Evolutionary conservation across 768 basidiomycete genomes (phyloP).

Genomic region (Lentinula sp.): DNA sequence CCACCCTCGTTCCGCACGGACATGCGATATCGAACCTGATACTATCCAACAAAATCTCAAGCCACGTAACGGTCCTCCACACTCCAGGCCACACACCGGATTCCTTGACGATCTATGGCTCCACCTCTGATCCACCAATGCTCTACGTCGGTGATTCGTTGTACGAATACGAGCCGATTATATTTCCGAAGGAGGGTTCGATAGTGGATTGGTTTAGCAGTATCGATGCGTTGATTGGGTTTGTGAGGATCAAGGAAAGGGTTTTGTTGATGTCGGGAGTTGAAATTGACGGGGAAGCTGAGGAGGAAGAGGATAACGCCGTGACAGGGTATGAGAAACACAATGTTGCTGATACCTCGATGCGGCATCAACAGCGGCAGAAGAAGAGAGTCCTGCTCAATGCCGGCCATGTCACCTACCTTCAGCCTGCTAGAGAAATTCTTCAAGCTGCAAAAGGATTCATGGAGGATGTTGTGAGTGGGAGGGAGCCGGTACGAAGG

Average conservation of each 20-base stretch:
- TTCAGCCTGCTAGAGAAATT: constrained; percentile 39
- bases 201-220: constrained; percentile 42
- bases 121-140: constrained; percentile 32
- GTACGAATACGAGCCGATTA: constrained; percentile 49
- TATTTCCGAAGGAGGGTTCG: constrained; percentile 51
- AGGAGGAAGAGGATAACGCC: not conserved
- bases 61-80: constrained; percentile 31
- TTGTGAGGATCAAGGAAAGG: constrained; percentile 27
- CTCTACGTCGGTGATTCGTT: constrained; percentile 53
- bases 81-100: constrained; percentile 58
- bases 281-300: no score
- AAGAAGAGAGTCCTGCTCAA: constrained; percentile 32
- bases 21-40: constrained; percentile 23
- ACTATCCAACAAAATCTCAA: no score
- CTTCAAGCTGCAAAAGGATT: constrained; percentile 34
- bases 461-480: constrained; percentile 40
- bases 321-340: not conserved
- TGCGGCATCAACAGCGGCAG: not conserved
- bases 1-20: constrained; percentile 37
- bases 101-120: constrained; percentile 49
- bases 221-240: constrained; percentile 34
- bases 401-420: constrained; percentile 43
- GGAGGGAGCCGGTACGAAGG: constrained; percentile 27
- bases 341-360: no score
- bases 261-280: no score